Base-by-base conservation (phyloP, 768 basidiomycete genomes). In the Suillus ampliporus region DNA sequence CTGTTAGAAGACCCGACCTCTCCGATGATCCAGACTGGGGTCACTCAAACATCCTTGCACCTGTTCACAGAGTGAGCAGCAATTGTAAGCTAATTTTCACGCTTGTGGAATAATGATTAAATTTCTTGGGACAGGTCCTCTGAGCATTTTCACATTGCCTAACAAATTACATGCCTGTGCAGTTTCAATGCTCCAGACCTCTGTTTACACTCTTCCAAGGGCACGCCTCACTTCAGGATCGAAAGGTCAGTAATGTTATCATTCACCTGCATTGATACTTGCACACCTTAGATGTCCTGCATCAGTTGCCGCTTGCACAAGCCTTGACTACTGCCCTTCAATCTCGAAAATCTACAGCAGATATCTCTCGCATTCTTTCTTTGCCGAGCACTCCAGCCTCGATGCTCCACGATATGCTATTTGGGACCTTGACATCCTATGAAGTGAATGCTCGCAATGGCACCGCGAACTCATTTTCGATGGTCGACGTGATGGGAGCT, bases 151-250 rank as follows among this genome's bases (percentile, higher is more conserved):
- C 1, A 59, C 82, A 4, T 93, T 91, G 5, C 90, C 84, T 37
- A 91, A 89, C 67, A 75, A 80, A 56, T 73, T 78, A 13, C 77
- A 91, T 44, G 63, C 91, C 10, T 89, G 85, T 67, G 81, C 83
- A 9, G 65, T 83, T 5, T 82, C 88, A 2, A 78, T 84, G 40
- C 65, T 78, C 34, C 78, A 77, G 65, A 79, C 76, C 26, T 71
- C 80, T 26, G 72, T 86, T 3, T 80, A 87, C 61, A 50, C 71
- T 44, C 71, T 86, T 31, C 88, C 87, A 11, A 76, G 71, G 63
- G 71, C 67, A 44, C 72, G 65, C 47, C n/a, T 46, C 31, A 68
- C 38, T 41, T 47, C 64, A 41, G 31, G 31, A 62, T 52, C 66
- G 26, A 67, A 61, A 26, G 70, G 75, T 75, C 57, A 21, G 60